Percentiles rank a stretch among this genome's conserved stretches.
Conservation (phyloP, 208 protist species). For the Trypanosomatidae sp. region DNA sequence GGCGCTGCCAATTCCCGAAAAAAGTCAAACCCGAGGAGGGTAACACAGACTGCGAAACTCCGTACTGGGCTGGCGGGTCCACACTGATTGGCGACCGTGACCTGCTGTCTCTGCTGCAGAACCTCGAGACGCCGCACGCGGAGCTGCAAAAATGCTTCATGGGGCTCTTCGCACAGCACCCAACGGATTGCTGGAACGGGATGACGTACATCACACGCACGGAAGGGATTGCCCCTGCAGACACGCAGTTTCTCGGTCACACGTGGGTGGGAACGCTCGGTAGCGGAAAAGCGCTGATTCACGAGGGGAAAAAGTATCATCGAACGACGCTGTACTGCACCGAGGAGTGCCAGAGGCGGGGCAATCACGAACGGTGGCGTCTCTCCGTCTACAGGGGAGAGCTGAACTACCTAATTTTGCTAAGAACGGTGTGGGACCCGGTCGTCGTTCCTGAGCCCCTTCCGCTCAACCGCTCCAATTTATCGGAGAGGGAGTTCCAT, state of each 20-base stretch:
- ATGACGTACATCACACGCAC: conserved; percentile 65
- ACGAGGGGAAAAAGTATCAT: conserved; percentile 49
- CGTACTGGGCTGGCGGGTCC: conserved; percentile 64
- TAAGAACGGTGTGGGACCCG: conserved; percentile 73
- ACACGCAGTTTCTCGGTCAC: conserved; percentile 68
- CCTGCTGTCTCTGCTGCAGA: conserved; percentile 51
- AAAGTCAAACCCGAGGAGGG: conserved; percentile 59
- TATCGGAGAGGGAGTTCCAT: conserved; percentile 42
- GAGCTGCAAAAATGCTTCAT: conserved; percentile 80
- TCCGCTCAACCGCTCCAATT: conserved; percentile 36
- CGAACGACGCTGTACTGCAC: conserved; percentile 72
- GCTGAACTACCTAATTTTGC: conserved; percentile 39
- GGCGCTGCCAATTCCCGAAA: conserved; percentile 56
- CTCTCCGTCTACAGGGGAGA: conserved; percentile 57
- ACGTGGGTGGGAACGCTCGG: conserved; percentile 55
- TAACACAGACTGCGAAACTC: conserved; percentile 79
- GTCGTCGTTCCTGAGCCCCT: conserved; percentile 69
- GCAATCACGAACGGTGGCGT: conserved; percentile 62
- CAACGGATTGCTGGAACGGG: conserved; percentile 63
- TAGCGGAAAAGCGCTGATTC: conserved; percentile 54
- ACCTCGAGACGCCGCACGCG: conserved; percentile 52
- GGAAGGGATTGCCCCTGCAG: conserved; percentile 36
- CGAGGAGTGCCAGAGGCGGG: conserved; percentile 55
- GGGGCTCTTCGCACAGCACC: conserved; percentile 62
- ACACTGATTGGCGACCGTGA: conserved; percentile 56